Evolutionary conservation across 108 stramenopile species (phyloP).

Genomic region (Nitzschia inconspicua): DNA sequence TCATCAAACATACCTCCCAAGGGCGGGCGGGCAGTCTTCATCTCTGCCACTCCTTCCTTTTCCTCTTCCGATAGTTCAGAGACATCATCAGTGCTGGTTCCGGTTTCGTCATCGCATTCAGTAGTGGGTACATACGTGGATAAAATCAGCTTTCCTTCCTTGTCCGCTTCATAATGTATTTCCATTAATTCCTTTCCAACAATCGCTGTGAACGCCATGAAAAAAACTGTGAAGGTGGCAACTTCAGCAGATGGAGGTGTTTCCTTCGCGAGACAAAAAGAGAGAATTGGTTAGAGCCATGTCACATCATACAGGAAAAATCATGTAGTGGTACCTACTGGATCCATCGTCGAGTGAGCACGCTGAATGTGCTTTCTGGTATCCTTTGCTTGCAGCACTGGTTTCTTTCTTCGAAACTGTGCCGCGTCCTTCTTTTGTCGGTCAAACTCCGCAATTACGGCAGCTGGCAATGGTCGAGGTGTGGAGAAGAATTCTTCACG

Average conservation of each 20-base stretch:
- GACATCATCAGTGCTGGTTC: constrained; percentile 12
- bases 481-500: constrained; percentile 63
- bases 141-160: constrained; percentile 58
- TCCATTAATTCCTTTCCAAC: constrained; percentile 77
- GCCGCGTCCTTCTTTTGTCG: constrained; percentile 81
- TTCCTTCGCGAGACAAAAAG: constrained; percentile 10
- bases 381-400: constrained; percentile 22
- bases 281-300: background rate
- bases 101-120: constrained; percentile 13
- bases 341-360: constrained; percentile 30
- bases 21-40: constrained; percentile 34
- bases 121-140: constrained; percentile 49
- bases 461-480: constrained; percentile 76
- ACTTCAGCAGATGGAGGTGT: constrained; percentile 51
- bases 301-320: background rate
- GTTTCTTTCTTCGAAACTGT: constrained; percentile 57
- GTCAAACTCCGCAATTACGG: constrained; percentile 82
- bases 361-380: constrained; percentile 30
- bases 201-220: constrained; percentile 76
- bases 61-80: constrained; percentile 33
- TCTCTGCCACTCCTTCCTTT: constrained; percentile 24
- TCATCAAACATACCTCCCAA: constrained; percentile 31
- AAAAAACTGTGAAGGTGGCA: constrained; percentile 83
- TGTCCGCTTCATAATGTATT: constrained; percentile 50
- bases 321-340: constrained; percentile 12